Base-by-base conservation (phyloP, 1,284 basidiomycete genomes). In the Stygiomarasmius scandens region DNA sequence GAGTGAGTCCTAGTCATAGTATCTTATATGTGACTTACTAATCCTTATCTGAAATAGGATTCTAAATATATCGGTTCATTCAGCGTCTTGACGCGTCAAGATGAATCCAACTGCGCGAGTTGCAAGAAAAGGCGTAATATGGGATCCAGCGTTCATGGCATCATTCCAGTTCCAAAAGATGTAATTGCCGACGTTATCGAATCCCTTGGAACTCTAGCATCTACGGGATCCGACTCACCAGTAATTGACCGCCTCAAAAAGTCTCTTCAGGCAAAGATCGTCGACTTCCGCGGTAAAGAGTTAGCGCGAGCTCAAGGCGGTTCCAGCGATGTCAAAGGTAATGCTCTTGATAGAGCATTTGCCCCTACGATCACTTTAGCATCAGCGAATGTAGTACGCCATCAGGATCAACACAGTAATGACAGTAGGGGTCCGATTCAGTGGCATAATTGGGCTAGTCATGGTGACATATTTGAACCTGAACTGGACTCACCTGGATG, bases 381-480 rank as follows among this genome's bases (percentile, higher is more conserved):
- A 5, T 51, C 49, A 14, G 34, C 49, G 11, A 9, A 10, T 38
- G 49, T 27, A 11, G 25, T 20, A 5, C 25, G 19, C 2, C 23
- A 5, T 32, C 9, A 29, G 29, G 29, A 32, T 32, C 29, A 32
- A 32, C 5, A 12, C 29, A 32, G 29, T 19, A 4, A 38, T 9
- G 16, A 34, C 9, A 19, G 16, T 12, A 20, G 19, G 12, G 49
- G 32, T 20, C 49, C 49, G 4, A 22, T 36, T 27, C 19, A 32
- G 9, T 51, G 49, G 49, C 8, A 23, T 22, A 27, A 36, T 23
- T 51, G 49, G 49, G 25, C 45, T 47, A 47, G 45, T 25, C 45
- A 47, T 20, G 45, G 45, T 5, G 45, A 47, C 25, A 19, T 47
- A 4, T 47, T 47, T 12, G 45, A 24, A 25, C 43, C 43, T 8